Percentiles rank a stretch among this genome's conserved stretches.
Conservation (phyloP, 192 early-diverging fungal species). For the Mortierella alpina region DNA sequence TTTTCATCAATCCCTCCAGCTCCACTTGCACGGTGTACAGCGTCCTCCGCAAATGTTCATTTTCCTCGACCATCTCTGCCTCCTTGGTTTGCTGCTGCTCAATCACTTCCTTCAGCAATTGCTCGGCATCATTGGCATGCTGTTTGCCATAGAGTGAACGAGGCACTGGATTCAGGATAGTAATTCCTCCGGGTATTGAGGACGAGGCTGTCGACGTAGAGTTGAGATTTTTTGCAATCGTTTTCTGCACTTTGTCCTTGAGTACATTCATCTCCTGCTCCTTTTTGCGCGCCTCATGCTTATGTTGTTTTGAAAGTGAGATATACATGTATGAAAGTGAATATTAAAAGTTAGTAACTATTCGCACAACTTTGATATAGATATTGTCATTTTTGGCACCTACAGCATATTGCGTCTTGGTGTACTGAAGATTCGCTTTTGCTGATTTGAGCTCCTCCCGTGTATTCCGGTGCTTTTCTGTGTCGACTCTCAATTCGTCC, state of each 20-base stretch:
- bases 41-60: constrained; percentile 50
- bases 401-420: constrained; percentile 64
- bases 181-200: constrained; percentile 32
- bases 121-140: constrained; percentile 20
- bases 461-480: constrained; percentile 45
- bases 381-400: constrained; percentile 1
- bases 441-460: constrained; percentile 61
- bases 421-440: constrained; percentile 62
- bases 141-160: constrained; percentile 31
- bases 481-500: constrained; percentile 39
- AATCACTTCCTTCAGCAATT: constrained; percentile 46
- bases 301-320: background rate
- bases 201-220: constrained; percentile 14
- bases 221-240: constrained; percentile 39
- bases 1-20: constrained; percentile 40
- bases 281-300: constrained; percentile 62
- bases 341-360: background rate
- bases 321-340: background rate
- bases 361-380: background rate
- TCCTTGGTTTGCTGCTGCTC: constrained; percentile 52
- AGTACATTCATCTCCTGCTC: constrained; percentile 58
- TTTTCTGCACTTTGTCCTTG: constrained; percentile 58
- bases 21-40: constrained; percentile 55
- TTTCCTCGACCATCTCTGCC: constrained; percentile 48
- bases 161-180: constrained; percentile 34